A percentile compares a stretch with the other conserved stretches of the same genome.
Evolutionary conservation across 495 filamentous ascomycete species (phyloP).

Genomic region (Terfezia claveryi): DNA sequence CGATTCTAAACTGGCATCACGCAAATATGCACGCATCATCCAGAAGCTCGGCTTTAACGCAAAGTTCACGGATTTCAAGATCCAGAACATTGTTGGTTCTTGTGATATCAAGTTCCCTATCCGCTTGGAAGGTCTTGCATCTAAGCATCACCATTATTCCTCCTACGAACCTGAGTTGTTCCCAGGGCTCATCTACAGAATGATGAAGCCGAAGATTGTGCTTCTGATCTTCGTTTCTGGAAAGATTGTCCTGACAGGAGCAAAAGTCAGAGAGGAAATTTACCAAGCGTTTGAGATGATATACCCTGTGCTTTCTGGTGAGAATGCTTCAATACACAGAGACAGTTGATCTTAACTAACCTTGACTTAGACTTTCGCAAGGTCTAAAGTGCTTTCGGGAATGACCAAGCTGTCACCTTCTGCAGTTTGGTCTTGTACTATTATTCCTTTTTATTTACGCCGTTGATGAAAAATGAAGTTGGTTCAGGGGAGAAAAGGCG

Average conservation of each 20-base stretch:
- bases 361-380: conserved; percentile 39
- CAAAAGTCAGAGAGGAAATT: conserved; percentile 96
- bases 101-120: conserved; percentile 99
- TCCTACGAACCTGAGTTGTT: conserved; percentile 97
- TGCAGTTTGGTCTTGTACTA: conserved; percentile 24
- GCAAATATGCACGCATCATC: conserved; percentile 98
- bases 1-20: conserved; percentile 84
- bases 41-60: conserved; percentile 99
- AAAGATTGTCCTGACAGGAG: conserved; percentile 95
- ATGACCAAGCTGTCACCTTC: conserved; percentile 17
- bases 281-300: conserved; percentile 98
- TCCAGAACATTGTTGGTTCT: conserved; percentile 97
- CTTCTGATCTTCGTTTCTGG: conserved; percentile 96
- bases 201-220: conserved; percentile 99
- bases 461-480: conserved; percentile 26
- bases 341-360: conserved; percentile 16
- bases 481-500: conserved; percentile 15
- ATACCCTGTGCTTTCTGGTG: conserved; percentile 91
- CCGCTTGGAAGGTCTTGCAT: conserved; percentile 82
- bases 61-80: conserved; percentile 99
- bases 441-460: conserved; percentile 25
- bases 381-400: conserved; percentile 23
- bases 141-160: conserved; percentile 96
- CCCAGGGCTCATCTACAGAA: conserved; percentile 97
- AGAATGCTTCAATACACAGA: conserved; percentile 3